Evolutionary conservation across 345 rosid species (phyloP).

Genomic region (Boechera divaricarpa): DNA sequence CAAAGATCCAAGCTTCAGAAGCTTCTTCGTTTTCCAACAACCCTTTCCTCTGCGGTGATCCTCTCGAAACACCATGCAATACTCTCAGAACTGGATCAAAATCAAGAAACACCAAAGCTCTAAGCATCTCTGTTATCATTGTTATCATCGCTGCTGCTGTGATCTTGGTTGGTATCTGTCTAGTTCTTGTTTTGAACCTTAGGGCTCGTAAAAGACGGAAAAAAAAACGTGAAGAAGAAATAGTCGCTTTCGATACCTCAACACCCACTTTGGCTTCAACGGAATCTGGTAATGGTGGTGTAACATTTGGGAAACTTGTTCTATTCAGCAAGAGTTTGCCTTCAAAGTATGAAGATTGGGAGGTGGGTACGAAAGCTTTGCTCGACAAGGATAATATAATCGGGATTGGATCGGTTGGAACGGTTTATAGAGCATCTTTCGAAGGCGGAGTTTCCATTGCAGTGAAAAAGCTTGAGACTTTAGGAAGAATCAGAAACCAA

Average conservation of each 20-base stretch:
- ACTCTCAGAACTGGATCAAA: conserved; percentile 40
- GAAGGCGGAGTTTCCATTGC: conserved; percentile 92
- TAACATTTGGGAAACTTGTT: conserved; percentile 87
- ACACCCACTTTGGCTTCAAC: conserved; percentile 24
- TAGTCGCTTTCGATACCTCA: conserved; percentile 63
- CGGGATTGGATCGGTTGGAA: conserved; percentile 85
- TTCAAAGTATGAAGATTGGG: conserved; percentile 96
- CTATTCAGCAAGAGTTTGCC: conserved; percentile 94
- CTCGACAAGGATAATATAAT: conserved; percentile 86
- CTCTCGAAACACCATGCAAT: conserved; percentile 63
- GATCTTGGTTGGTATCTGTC: conserved; percentile 81
- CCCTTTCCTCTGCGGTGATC: conserved; percentile 76
- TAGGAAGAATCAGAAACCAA: conserved; percentile 86
- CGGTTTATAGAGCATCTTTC: conserved; percentile 77
- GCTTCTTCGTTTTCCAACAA: conserved; percentile 75
- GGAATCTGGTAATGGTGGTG: conserved; percentile 42
- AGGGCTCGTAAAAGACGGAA: conserved; percentile 62
- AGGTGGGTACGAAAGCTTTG: conserved; percentile 86
- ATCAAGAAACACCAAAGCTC: conserved; percentile 54
- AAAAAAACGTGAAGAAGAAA: conserved; percentile 44
- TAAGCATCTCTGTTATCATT: conserved; percentile 76
- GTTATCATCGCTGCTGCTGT: conserved; percentile 86
- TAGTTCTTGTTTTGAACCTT: conserved; percentile 80
- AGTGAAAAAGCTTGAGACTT: conserved; percentile 87
- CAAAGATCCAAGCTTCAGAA: conserved; percentile 60